phyloP scores from a whole-genome alignment of 495 filamentous ascomycete genomes.

The Xylona heveae region DNA sequence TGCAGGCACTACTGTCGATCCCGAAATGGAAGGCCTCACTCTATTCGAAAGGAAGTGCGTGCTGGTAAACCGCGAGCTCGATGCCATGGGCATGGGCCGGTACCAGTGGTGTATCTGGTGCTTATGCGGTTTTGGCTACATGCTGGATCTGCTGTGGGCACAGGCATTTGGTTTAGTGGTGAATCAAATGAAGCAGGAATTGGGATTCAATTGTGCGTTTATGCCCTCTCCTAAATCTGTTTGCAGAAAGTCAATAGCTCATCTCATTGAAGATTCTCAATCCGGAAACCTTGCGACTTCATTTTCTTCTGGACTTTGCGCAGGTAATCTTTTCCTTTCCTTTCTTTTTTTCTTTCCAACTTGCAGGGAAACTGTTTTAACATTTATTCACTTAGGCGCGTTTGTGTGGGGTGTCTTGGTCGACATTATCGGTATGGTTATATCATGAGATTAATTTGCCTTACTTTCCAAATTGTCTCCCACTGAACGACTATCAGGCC shows the following conservation, averaged over 20 bases:
- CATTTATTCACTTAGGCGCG: constrained; percentile 11
- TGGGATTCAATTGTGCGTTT: constrained; percentile 18
- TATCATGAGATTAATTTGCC: too few relatives aligned
- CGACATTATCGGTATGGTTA: constrained; percentile 25
- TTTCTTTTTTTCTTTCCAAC: background rate
- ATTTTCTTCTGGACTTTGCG: constrained; percentile 15
- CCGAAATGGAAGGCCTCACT: too few relatives aligned
- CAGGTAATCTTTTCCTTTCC: constrained; percentile 7
- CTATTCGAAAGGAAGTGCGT: constrained; percentile 22
- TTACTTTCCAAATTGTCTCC: constrained; percentile 3
- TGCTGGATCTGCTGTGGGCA: constrained; percentile 27
- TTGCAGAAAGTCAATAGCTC: too few relatives aligned
- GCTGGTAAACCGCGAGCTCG: constrained; percentile 23
- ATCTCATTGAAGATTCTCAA: too few relatives aligned
- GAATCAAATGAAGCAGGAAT: constrained; percentile 21
- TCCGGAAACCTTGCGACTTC: constrained; percentile 14
- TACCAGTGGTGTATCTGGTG: constrained; percentile 26
- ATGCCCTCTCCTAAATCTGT: too few relatives aligned
- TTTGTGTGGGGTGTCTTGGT: constrained; percentile 27
- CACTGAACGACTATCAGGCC: constrained; percentile 10
- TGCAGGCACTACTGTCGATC: too few relatives aligned
- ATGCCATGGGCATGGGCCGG: constrained; percentile 25
- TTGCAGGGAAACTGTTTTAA: constrained; percentile 7
- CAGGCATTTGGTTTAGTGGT: constrained; percentile 26
- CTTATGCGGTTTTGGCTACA: constrained; percentile 27